Evolutionary conservation across 352 stramenopile species (phyloP), one percentile per base, ranked within the genome.

Genomic region (Phytopythium ostracodes): DNA sequence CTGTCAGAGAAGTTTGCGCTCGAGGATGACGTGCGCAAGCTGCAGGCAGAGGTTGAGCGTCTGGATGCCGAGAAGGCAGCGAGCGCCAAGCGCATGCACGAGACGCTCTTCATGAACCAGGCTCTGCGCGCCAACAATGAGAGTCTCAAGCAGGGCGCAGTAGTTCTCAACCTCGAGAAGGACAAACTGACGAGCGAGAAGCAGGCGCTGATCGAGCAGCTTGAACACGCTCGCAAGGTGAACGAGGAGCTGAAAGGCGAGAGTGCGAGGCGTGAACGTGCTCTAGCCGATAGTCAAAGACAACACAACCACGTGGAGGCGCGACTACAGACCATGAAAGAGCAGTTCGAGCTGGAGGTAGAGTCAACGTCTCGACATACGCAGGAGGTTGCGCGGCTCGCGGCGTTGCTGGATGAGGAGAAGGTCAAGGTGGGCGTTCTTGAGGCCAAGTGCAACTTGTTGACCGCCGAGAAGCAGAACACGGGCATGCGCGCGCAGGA

Each of bases 21-120:
- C 9, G 79, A 91, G 22, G 78, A 90, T 43, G 80, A 93, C 33
- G 79, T 89, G 18, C 77, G 73, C 5, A 87, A 84, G 47, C 31
- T 91, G 27, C 70, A 86, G 14, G 40, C 18, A 22, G 72, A 88
- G 57, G 49, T 87, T 8, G 80, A 90, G 18, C 72, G 72, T 0
- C 43, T 88, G 0, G 76, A 90, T 31, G 51, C 54, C 0, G 83
- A 94, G 33, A 89, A 91, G 35, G 47, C 72, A 0, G 81, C 77
- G n/a, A 80, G 76, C 29, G 76, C 79, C 2, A 86, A 80, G 49
- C 70, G 84, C 22, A 86, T 91, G 73, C 79, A 91, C 44, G 84
- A 94, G 38, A 82, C 77, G 0, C 56, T 90, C 10, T 88, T 89
- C 49, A 89, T 90, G 83, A 90, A 92, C 40, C 77, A 92, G 40